Evolutionary conservation across 1,139 yeast genomes (phyloP).

Genomic region (Debaryomyces psychrophilus): DNA sequence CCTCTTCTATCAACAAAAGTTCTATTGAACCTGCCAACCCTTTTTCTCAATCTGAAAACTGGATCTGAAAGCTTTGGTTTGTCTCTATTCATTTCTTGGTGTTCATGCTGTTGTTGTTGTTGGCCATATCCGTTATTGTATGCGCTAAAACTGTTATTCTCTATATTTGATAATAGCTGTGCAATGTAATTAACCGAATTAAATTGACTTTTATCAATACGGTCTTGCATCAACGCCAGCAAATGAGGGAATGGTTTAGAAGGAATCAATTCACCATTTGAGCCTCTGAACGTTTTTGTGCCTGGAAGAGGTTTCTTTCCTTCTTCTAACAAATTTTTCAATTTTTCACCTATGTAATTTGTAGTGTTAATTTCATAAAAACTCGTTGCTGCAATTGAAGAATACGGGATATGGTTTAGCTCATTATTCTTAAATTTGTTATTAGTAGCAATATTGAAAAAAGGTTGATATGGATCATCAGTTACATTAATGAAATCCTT

Average conservation of each 20-base stretch:
- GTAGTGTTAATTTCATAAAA: constrained; percentile 71
- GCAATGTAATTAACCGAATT: constrained; percentile 41
- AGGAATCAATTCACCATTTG: constrained; percentile 49
- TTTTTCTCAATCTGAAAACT: constrained; percentile 66
- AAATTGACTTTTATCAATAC: constrained; percentile 26
- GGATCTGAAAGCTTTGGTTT: constrained; percentile 51
- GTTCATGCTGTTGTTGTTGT: constrained; percentile 25
- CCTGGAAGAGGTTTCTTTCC: constrained; percentile 48
- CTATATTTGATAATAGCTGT: constrained; percentile 47
- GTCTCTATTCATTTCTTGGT: constrained; percentile 28
- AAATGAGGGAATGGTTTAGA: constrained; percentile 48
- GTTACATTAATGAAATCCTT: constrained; percentile 79
- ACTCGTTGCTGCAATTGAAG: constrained; percentile 74
- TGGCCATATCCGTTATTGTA: constrained; percentile 48
- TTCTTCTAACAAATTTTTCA: constrained; percentile 45
- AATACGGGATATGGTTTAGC: constrained; percentile 71
- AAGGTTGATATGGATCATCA: constrained; percentile 91
- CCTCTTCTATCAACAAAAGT: constrained; percentile 73
- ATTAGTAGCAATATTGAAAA: constrained; percentile 65
- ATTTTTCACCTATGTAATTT: constrained; percentile 49
- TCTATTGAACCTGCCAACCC: constrained; percentile 75
- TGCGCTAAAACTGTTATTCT: constrained; percentile 49
- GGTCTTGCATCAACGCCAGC: constrained; percentile 39
- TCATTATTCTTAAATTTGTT: constrained; percentile 52
- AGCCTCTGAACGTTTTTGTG: constrained; percentile 47